phyloP scores from a whole-genome alignment of 208 protist genomes.

The Leishmania guyanensis region DNA sequence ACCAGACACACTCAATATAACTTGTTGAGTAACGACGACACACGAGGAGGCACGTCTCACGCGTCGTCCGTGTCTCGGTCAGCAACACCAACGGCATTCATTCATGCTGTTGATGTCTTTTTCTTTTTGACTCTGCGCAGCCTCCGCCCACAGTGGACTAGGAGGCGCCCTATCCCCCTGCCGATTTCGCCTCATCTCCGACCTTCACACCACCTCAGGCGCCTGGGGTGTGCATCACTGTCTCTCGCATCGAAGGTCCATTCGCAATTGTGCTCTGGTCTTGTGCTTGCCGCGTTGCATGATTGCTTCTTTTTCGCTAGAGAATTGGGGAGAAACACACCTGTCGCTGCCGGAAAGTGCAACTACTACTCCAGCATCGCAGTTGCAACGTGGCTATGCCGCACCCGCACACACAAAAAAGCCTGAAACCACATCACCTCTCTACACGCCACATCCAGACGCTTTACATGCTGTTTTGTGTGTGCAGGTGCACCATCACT shows the following conservation, averaged over 20 bases:
- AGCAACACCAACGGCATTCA: neutral
- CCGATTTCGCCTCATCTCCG: neutral
- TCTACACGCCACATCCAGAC: neutral
- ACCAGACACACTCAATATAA: neutral
- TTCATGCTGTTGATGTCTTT: neutral
- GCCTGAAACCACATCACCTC: neutral
- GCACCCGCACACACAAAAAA: neutral
- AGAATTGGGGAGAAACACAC: neutral
- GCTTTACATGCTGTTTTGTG: neutral
- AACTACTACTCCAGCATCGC: neutral
- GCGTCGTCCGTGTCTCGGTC: neutral
- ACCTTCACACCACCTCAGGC: neutral
- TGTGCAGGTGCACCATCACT: neutral
- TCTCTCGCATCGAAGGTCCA: neutral
- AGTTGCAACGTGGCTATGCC: neutral
- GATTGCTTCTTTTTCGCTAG: neutral
- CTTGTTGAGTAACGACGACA: neutral
- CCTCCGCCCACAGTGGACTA: neutral
- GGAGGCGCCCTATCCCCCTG: neutral
- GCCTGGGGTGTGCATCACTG: neutral
- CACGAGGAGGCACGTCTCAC: neutral
- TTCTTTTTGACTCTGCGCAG: neutral
- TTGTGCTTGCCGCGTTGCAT: neutral
- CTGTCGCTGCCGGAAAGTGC: neutral
- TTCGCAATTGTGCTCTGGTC: neutral